Evolutionary conservation across 768 basidiomycete species (phyloP).

Genomic region (Phlegmacium glaucopus): DNA sequence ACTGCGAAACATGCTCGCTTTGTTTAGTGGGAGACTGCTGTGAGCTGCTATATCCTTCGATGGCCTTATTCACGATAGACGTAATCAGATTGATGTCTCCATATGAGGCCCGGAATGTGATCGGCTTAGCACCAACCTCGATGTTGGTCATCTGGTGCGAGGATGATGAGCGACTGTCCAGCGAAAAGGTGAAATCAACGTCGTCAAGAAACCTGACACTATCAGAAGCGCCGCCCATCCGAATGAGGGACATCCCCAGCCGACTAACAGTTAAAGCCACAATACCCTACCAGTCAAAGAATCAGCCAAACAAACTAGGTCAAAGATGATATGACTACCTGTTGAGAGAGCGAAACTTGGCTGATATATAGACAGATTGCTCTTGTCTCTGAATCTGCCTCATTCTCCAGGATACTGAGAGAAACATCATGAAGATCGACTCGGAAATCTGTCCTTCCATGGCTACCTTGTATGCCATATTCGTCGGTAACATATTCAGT

Average conservation of each 20-base stretch:
- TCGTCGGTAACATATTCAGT: neutral
- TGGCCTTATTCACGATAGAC: constrained; percentile 81
- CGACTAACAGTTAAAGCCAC: constrained; percentile 74
- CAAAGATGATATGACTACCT: constrained; percentile 44
- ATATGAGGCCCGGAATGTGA: constrained; percentile 94
- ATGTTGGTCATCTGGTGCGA: constrained; percentile 76
- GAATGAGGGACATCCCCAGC: constrained; percentile 90
- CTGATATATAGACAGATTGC: constrained; percentile 84
- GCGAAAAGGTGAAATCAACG: constrained; percentile 79
- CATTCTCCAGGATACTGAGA: constrained; percentile 83
- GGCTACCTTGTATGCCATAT: constrained; percentile 1
- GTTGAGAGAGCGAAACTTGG: constrained; percentile 86
- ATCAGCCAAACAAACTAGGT: constrained; percentile 1
- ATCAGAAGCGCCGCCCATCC: constrained; percentile 82
- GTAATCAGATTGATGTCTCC: constrained; percentile 90
- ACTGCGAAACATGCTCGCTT: neutral
- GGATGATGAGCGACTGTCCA: constrained; percentile 78
- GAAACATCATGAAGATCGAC: constrained; percentile 90
- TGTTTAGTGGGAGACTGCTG: constrained; percentile 23
- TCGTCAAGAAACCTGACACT: constrained; percentile 92
- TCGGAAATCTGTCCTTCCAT: constrained; percentile 52
- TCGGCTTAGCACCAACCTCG: constrained; percentile 75
- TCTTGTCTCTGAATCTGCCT: constrained; percentile 72
- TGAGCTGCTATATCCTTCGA: constrained; percentile 64
- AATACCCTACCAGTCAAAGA: constrained; percentile 50